phyloP scores from a whole-genome alignment of 257 asterid species.

The Solanum chmielewskii region DNA sequence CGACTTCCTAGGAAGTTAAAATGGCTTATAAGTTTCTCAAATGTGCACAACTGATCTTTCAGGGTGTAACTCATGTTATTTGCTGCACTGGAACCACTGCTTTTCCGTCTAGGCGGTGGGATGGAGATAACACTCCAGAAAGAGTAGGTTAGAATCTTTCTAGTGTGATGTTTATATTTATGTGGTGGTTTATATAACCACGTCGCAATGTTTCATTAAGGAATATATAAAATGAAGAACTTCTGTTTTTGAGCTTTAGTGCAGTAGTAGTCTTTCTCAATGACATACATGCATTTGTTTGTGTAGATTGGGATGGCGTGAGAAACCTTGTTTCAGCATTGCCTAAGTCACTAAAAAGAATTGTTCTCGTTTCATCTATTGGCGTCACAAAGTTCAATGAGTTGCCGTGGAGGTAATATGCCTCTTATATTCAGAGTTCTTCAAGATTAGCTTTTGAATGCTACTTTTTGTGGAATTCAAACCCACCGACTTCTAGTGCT shows the following conservation, averaged over 20 bases:
- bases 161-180: not conserved
- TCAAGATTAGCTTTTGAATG: not conserved
- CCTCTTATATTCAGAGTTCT: not conserved
- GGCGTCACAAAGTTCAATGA: slow-evolving; percentile 87
- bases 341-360: slow-evolving; percentile 63
- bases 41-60: not conserved
- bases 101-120: slow-evolving; percentile 93
- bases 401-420: slow-evolving; percentile 84
- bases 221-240: not conserved
- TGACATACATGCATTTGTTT: not conserved
- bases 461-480: not conserved
- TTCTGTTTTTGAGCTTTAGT: not conserved
- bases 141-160: slow-evolving; percentile 63
- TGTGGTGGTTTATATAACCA: not conserved
- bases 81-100: slow-evolving; percentile 98
- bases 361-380: slow-evolving; percentile 80
- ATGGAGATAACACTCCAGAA: slow-evolving; percentile 96
- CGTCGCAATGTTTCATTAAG: not conserved
- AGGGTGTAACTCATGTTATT: slow-evolving; percentile 89
- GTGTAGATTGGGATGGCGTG: slow-evolving; percentile 93
- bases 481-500: not conserved
- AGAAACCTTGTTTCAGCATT: slow-evolving; percentile 69
- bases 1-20: not conserved
- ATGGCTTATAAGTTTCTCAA: slow-evolving; percentile 2
- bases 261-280: not conserved